phyloP scores from a whole-genome alignment of 2,329 filamentous ascomycete species.

The Aureobasidium sp. region DNA sequence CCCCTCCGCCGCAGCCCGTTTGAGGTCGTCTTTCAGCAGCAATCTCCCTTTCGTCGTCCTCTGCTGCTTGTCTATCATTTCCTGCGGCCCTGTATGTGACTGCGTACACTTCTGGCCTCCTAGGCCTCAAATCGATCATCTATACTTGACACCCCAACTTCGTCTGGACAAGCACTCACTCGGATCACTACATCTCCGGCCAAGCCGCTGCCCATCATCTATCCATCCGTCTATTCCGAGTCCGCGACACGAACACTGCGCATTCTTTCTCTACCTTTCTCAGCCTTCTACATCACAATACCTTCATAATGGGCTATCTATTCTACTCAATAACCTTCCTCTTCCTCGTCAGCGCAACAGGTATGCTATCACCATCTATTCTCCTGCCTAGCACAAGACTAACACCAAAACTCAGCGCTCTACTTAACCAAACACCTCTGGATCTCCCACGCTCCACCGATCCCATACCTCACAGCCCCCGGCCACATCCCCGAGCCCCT shows the following conservation, averaged over 20 bases:
- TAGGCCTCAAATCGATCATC: not conserved
- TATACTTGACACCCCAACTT: not conserved
- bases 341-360: constrained; percentile 61
- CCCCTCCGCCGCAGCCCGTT: not conserved
- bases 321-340: constrained; percentile 69
- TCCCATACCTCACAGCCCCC: constrained; percentile 42
- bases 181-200: not conserved
- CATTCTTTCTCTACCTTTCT: not conserved
- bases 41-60: not conserved
- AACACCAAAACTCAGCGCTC: constrained; percentile 42
- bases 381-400: not conserved
- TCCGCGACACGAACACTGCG: not conserved
- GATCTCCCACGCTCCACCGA: constrained; percentile 57
- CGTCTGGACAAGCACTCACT: not conserved
- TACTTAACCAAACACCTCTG: constrained; percentile 75
- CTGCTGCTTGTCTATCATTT: not conserved
- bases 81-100: not conserved
- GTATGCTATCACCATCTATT: constrained; percentile 34
- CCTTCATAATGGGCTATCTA: constrained; percentile 59
- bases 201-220: not conserved
- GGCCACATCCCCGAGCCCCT: constrained; percentile 43
- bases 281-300: not conserved
- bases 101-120: not conserved
- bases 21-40: not conserved
- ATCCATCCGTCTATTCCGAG: not conserved